A percentile compares a stretch with the other conserved stretches of the same genome.
Evolutionary conservation across 495 filamentous ascomycete species (phyloP).

Genomic region (Trichocladium antarcticum): DNA sequence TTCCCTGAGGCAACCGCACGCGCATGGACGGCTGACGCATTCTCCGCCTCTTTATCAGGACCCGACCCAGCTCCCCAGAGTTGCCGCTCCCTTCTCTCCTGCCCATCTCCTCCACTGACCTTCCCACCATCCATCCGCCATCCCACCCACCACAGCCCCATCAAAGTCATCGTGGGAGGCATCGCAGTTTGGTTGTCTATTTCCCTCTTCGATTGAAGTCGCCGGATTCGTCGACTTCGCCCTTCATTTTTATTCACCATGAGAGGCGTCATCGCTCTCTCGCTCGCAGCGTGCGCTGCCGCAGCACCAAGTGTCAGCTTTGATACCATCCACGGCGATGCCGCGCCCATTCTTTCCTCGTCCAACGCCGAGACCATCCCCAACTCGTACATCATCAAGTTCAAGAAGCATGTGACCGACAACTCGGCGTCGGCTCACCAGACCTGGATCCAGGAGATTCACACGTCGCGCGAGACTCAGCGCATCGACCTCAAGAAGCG

Average conservation of each 20-base stretch:
- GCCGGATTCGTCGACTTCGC: slow-evolving; percentile 34
- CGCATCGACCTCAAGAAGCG: slow-evolving; percentile 82
- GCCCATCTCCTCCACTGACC: slow-evolving; percentile 25
- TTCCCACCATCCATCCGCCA: slow-evolving; percentile 32
- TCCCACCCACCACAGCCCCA: slow-evolving; percentile 24
- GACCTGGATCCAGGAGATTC: slow-evolving; percentile 82
- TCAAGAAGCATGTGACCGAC: slow-evolving; percentile 84
- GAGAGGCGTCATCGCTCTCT: slow-evolving; percentile 60
- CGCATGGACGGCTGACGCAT: slow-evolving; percentile 19
- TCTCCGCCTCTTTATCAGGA: slow-evolving; percentile 25
- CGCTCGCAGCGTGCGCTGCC: slow-evolving; percentile 53
- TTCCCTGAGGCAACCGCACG: slow-evolving; percentile 21
- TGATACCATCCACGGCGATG: slow-evolving; percentile 72
- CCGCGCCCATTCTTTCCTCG: slow-evolving; percentile 80
- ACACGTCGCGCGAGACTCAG: slow-evolving; percentile 45
- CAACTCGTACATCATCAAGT: slow-evolving; percentile 93
- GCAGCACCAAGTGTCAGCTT: slow-evolving; percentile 65
- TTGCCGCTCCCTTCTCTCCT: slow-evolving; percentile 22
- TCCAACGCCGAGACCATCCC: slow-evolving; percentile 61
- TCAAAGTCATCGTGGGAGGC: slow-evolving; percentile 17
- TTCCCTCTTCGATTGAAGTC: slow-evolving; percentile 26
- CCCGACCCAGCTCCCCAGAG: slow-evolving; percentile 23
- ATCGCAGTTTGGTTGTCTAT: slow-evolving; percentile 20
- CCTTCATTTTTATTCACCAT: slow-evolving; percentile 45
- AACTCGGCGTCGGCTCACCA: slow-evolving; percentile 64